phyloP scores from a whole-genome alignment of 2,329 filamentous ascomycete species.

The Botrytis hyacinthi region DNA sequence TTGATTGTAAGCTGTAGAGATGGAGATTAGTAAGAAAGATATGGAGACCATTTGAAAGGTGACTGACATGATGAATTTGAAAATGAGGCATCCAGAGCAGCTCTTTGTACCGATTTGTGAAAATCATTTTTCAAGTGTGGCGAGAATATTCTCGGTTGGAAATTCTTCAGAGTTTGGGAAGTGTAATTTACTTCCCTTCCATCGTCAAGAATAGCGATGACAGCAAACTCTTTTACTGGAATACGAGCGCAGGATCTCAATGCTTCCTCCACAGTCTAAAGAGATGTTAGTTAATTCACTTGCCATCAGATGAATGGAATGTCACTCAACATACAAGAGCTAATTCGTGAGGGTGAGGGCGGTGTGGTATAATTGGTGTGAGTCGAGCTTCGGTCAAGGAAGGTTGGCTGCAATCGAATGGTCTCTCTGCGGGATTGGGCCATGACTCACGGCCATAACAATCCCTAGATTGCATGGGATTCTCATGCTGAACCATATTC shows the following conservation, averaged over 20 bases:
- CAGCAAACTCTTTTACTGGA: slow-evolving; percentile 32
- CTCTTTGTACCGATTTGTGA: slow-evolving; percentile 21
- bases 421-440: slow-evolving; percentile 27
- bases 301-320: background rate
- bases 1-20: slow-evolving; percentile 26
- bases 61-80: slow-evolving; percentile 18
- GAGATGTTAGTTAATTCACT: background rate
- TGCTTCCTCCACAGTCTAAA: slow-evolving; percentile 31
- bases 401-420: slow-evolving; percentile 27
- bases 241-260: slow-evolving; percentile 32
- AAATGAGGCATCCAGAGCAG: slow-evolving; percentile 21
- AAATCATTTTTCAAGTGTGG: slow-evolving; percentile 26
- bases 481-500: slow-evolving; percentile 33
- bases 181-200: slow-evolving; percentile 31
- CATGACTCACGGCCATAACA: slow-evolving; percentile 26
- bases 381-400: slow-evolving; percentile 24
- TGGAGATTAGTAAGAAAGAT: slow-evolving; percentile 6
- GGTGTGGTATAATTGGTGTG: slow-evolving; percentile 20
- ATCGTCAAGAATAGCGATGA: slow-evolving; percentile 31
- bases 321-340: slow-evolving; percentile 16
- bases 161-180: slow-evolving; percentile 27
- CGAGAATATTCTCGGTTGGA: slow-evolving; percentile 29
- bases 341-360: slow-evolving; percentile 5
- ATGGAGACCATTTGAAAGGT: background rate
- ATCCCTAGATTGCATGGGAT: slow-evolving; percentile 26